Evolutionary conservation across 352 stramenopile genomes (phyloP).

Genomic region (Globisporangium takayamanum): DNA sequence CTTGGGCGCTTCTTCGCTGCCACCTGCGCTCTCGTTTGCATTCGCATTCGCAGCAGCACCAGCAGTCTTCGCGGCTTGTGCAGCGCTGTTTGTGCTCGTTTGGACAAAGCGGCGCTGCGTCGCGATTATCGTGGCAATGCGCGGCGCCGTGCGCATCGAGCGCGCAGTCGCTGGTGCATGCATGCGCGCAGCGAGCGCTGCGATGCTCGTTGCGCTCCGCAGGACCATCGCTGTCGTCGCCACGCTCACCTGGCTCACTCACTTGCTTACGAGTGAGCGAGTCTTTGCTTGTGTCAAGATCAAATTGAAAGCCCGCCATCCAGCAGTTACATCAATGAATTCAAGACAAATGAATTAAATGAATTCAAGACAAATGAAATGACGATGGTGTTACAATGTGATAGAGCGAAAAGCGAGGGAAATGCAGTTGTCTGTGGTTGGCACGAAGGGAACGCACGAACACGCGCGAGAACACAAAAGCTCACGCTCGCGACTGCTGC

Average conservation of each 20-base stretch:
- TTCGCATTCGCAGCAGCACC: background rate
- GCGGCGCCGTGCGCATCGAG: background rate
- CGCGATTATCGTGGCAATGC: background rate
- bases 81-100: background rate
- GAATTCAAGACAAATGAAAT: too few species aligned
- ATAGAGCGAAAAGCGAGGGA: background rate
- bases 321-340: too few species aligned
- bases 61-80: background rate
- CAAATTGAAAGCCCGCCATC: too few species aligned
- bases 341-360: too few species aligned
- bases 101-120: constrained; percentile 10
- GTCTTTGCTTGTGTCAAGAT: background rate
- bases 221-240: background rate
- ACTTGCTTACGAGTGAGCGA: background rate
- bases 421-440: background rate
- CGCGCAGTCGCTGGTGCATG: background rate
- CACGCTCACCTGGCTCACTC: background rate
- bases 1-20: constrained; percentile 41
- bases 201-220: background rate
- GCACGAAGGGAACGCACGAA: background rate
- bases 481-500: background rate
- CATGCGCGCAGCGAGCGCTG: background rate
- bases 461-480: background rate
- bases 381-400: too few species aligned
- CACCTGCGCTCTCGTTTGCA: background rate